Percentiles rank a stretch among this genome's conserved stretches.
Evolutionary conservation across 1,284 basidiomycete species (phyloP).

Genomic region (Pseudozyma thailandica): DNA sequence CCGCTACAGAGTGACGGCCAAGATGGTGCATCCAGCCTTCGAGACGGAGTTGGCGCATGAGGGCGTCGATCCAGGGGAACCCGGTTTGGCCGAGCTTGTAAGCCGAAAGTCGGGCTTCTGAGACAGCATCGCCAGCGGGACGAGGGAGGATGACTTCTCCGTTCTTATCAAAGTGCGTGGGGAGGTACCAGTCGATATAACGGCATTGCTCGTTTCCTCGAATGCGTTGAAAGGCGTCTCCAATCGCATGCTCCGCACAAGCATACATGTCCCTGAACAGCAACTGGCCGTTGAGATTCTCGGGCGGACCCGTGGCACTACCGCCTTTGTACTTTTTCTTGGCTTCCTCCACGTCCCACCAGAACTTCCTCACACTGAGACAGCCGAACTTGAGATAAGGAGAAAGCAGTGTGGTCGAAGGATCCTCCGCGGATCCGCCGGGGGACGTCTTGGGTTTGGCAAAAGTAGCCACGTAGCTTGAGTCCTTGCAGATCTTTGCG

Average conservation of each 20-base stretch:
- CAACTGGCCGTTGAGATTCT: slow-evolving; percentile 66
- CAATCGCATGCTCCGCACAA: slow-evolving; percentile 69
- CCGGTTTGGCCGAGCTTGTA: slow-evolving; percentile 71
- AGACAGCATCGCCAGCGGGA: slow-evolving; percentile 68
- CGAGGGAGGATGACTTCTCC: slow-evolving; percentile 68
- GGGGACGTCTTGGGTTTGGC: slow-evolving; percentile 71
- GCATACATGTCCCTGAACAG: slow-evolving; percentile 71
- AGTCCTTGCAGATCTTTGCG: slow-evolving; percentile 69
- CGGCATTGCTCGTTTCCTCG: slow-evolving; percentile 69
- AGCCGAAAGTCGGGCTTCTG: slow-evolving; percentile 69
- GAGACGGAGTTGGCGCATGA: slow-evolving; percentile 71
- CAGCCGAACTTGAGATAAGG: slow-evolving; percentile 73
- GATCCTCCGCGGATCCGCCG: slow-evolving; percentile 37
- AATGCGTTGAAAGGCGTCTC: slow-evolving; percentile 69
- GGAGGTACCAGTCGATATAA: slow-evolving; percentile 70
- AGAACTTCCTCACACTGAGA: slow-evolving; percentile 67
- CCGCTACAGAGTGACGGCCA: slow-evolving; percentile 73
- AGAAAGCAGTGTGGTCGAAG: slow-evolving; percentile 68
- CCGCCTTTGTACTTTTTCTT: slow-evolving; percentile 56
- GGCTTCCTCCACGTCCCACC: slow-evolving; percentile 53
- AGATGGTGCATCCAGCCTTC: slow-evolving; percentile 71
- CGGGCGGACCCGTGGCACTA: slow-evolving; percentile 43
- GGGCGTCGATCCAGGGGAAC: slow-evolving; percentile 72
- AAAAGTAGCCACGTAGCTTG: slow-evolving; percentile 70
- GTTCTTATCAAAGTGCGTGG: slow-evolving; percentile 69